Conservation (phyloP, 2,329 filamentous ascomycete genomes). For the Mycogone perniciosa region DNA sequence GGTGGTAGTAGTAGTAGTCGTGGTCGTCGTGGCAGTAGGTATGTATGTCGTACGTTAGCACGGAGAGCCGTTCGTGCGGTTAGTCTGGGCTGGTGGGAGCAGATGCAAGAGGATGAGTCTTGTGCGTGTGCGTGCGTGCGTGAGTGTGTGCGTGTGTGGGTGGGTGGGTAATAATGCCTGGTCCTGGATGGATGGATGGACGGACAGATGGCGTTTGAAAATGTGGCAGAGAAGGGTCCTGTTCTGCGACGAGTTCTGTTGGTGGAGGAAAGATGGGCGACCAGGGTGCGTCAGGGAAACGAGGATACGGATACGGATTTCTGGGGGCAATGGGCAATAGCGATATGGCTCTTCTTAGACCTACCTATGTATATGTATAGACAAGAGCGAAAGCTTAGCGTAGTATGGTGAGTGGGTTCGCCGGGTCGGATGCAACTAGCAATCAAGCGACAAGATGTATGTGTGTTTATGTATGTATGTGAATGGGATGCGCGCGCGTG, state of each 20-base stretch:
- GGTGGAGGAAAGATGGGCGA: constrained; percentile 14
- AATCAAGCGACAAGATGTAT: background rate
- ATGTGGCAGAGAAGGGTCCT: no score
- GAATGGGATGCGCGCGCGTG: constrained; percentile 1
- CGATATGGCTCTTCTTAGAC: no score
- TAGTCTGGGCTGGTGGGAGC: background rate
- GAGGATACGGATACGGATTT: no score
- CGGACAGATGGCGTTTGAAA: background rate
- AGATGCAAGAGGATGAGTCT: background rate
- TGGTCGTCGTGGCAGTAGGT: background rate
- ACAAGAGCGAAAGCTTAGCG: background rate
- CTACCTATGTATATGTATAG: no score
- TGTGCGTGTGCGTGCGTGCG: constrained; percentile 1
- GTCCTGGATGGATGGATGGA: constrained; percentile 11
- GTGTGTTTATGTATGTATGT: constrained; percentile 16
- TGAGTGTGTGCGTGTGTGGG: background rate
- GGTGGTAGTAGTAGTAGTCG: background rate
- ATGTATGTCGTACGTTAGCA: constrained; percentile 14
- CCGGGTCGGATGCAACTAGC: no score
- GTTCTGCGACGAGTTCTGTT: background rate
- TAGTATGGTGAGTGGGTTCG: background rate
- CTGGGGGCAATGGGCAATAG: no score
- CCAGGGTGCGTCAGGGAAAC: no score
- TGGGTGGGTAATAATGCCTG: background rate
- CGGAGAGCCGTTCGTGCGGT: background rate